Evolutionary conservation across 2,329 filamentous ascomycete species (phyloP), one percentile per base, ranked within the genome.

Genomic region (Fusarium pilosicola): DNA sequence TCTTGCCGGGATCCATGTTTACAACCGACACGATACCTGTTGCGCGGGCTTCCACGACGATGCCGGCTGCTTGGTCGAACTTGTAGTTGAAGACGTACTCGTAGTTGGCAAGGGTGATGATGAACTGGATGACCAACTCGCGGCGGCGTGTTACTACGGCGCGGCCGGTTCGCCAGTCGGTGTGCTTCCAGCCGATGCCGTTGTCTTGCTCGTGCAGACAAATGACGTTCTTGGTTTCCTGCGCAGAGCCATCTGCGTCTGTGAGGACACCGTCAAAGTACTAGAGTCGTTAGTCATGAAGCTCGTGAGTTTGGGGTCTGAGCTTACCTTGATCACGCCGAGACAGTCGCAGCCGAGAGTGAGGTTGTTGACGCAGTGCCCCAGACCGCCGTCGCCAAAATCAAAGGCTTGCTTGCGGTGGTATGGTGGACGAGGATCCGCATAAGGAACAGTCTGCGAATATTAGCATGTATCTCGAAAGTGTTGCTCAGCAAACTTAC

Each of bases 161-260:
- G 15, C 88, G 85, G 15, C 85, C 85, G 0, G 90, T 93, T n/a
- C 91, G 86, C 81, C 86, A 91, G 81, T 93, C 92, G 28, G 90
- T 88, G 81, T 93, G 92, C 78, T 93, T 93, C 90, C 91, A 93
- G 28, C 88, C 85, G 54, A 94, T 91, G 5, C 92, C 92, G 70
- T 89, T 88, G 77, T 94, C 92, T 76, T 92, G 88, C 80, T 94
- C 92, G 76, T 94, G 92, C 5, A 93, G 83, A 71, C 92, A 94
- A 44, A 93, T 83, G 4, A 90, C 90, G 32, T 83, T 81, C 74
- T 90, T 90, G n/a, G 74, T 73, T 10, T 73, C 76, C 87, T 90
- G 48, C 2, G 79, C 75, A 2, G 65, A 58, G 6, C 81, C 81
- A 14, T 79, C 78, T 4, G 70, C 68, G 63, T 78, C 74, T 15